Evolutionary conservation across 441 rosid species (phyloP), one percentile per base, ranked within the genome.

Genomic region (Pelargonium fulgidum): DNA sequence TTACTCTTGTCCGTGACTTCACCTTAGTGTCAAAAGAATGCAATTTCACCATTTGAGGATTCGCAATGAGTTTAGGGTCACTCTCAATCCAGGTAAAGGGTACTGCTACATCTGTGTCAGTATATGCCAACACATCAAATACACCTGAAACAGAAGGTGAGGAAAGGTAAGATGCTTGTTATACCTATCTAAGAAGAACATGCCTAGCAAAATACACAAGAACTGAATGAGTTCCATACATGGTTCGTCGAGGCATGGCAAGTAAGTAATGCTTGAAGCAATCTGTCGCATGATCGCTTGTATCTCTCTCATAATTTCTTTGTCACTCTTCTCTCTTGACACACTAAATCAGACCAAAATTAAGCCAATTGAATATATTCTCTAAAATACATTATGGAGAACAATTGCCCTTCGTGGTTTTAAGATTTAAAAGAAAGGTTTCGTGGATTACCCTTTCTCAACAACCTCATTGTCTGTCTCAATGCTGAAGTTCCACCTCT

Each of bases 31-130:
- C 96, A 74, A 93, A 93, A 10, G 93, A 88, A 74, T 93, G 99
- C 82, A 91, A 76, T 82, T 91, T 93, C 76, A 91, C 99, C 97
- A 89, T 93, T 69, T 89, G 97, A 42, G 99, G 99, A 80, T 93
- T 93, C 11, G 89, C 91, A 76, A 93, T 93, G 81, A 91, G 73
- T 76, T 91, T 89, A 0, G 97, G 93, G 62, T 93, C 97, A 56
- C 97, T 93, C 73, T 93, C 97, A 8, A 89, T 73, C 96, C 99
- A 93, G 1, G 97, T 88, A 72, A 93, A 93, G 8, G 96, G 97
- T 10, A 89, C 93, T 45, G 96, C 96, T 33, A 88, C 89, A 66
- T 93, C 97, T 20, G 82, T 83, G 56, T 93, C 91, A 0, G 97
- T 85, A 73, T 93, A 93, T 4, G 95, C 97, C 67, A 93, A 81